Evolutionary conservation across 108 stramenopile genomes (phyloP).

Genomic region (Pseudonitzschia pungens): DNA sequence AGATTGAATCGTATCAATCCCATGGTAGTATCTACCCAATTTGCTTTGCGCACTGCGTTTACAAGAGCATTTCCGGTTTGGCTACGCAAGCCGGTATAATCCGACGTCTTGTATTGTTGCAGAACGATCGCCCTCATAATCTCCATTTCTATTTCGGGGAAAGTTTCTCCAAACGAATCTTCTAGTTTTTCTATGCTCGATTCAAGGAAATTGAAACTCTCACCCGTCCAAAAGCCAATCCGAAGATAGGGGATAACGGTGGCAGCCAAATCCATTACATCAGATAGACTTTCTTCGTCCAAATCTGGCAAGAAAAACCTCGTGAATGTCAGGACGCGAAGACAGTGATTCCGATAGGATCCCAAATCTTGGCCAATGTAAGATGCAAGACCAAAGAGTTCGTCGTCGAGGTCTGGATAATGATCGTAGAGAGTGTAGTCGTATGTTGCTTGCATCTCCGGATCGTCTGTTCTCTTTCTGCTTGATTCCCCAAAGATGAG

Average conservation of each 20-base stretch:
- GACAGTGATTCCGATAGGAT: constrained; percentile 53
- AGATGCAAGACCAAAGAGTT: constrained; percentile 15
- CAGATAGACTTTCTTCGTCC: constrained; percentile 18
- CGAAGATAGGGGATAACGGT: constrained; percentile 51
- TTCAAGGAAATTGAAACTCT: constrained; percentile 40
- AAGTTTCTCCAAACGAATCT: constrained; percentile 6
- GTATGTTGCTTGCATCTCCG: not conserved
- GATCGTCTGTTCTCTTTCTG: not conserved
- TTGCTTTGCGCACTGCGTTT: constrained; percentile 59
- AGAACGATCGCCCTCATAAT: constrained; percentile 36
- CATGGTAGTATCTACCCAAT: constrained; percentile 55
- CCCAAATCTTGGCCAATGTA: constrained; percentile 29
- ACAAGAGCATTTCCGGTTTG: constrained; percentile 33
- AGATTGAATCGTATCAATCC: constrained; percentile 49
- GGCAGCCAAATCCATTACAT: constrained; percentile 40
- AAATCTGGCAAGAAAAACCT: constrained; percentile 26
- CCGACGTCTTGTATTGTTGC: constrained; percentile 44
- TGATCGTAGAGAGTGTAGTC: constrained; percentile 10
- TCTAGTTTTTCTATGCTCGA: constrained; percentile 30
- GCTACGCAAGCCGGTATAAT: constrained; percentile 16
- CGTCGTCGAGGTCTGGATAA: constrained; percentile 26
- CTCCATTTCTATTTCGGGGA: constrained; percentile 16
- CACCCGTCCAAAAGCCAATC: constrained; percentile 52
- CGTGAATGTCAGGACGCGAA: constrained; percentile 53
- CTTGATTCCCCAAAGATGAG: constrained; percentile 20